Evolutionary conservation across 345 rosid genomes (phyloP), one percentile per base, ranked within the genome.

Genomic region (Boechera stricta): DNA sequence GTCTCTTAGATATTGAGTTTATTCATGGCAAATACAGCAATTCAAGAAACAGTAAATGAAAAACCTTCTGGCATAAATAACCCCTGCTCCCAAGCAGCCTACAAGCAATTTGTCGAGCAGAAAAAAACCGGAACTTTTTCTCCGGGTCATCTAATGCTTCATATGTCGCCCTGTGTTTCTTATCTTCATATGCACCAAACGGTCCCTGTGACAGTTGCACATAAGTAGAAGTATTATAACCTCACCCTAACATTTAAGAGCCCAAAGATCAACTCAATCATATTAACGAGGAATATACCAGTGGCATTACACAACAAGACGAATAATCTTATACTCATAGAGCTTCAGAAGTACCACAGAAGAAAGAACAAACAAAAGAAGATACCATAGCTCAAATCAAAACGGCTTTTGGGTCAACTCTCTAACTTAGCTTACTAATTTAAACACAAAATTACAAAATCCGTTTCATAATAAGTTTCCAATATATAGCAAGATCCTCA

Each of bases 51-150:
- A 13, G 72, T 63, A 38, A 65, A 41, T 18, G 21, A 52, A 70
- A 15, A 73, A 95, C 99, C 94, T 87, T 95, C 79, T 82, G 97
- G 78, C 99, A 92, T 68, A 92, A 91, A 83, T 95, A 92, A 75
- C 91, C 93, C 58, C 88, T 84, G 74, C 98, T 95, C 66, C 99
- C 98, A 71, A 95, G 91, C 78, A 95, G 72, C 29, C 94, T 82
- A 36, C 99, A 95, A 15, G 89, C 96, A 72, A 95, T 83, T 84
- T 92, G 98, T 49, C 98, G 86, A 81, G 99, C 93, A 62, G 97
- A 67, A 79, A 80, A 95, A 81, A 92, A 91, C 64, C 84, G 85
- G 55, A 92, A 83, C 80, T 95, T 95, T 55, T 87, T 73, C 72
- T 88, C 91, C 10, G 98, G 87, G 69, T 89, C 94, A 71, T 79